Percentiles rank a stretch among this genome's conserved stretches.
Conservation (phyloP, 2,329 filamentous ascomycete genomes). For the Chaetothyriales sp. region DNA sequence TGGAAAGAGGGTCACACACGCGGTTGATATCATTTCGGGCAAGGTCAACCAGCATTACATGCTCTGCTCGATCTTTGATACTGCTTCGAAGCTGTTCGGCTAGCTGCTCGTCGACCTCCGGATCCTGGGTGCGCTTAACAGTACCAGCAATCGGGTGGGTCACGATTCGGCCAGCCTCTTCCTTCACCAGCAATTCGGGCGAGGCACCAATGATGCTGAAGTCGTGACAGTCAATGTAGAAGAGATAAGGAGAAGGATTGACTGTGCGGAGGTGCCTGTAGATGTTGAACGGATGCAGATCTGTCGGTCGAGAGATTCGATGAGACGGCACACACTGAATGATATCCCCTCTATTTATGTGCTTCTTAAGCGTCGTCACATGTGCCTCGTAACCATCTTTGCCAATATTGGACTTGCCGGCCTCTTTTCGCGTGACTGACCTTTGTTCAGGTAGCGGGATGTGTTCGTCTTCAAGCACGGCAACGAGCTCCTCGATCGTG, state of each 20-base stretch:
- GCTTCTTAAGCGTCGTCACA: constrained; percentile 70
- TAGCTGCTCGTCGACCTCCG: constrained; percentile 66
- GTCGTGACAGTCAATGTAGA: constrained; percentile 80
- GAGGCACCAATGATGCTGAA: constrained; percentile 94
- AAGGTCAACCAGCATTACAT: constrained; percentile 95
- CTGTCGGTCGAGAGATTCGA: constrained; percentile 75
- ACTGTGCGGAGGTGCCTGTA: constrained; percentile 93
- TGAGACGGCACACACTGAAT: constrained; percentile 96
- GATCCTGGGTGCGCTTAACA: constrained; percentile 67
- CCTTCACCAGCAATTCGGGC: constrained; percentile 86
- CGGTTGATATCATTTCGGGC: constrained; percentile 94
- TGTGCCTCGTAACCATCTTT: constrained; percentile 78
- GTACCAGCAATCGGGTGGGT: constrained; percentile 96
- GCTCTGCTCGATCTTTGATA: constrained; percentile 82
- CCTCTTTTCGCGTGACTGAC: constrained; percentile 55
- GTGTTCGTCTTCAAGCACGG: constrained; percentile 56
- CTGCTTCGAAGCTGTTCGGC: constrained; percentile 62
- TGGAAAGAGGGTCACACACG: constrained; percentile 78
- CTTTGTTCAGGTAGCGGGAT: constrained; percentile 63
- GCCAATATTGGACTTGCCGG: constrained; percentile 87
- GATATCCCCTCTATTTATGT: constrained; percentile 84
- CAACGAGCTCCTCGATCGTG: constrained; percentile 52
- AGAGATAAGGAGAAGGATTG: constrained; percentile 93
- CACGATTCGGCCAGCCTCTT: constrained; percentile 71
- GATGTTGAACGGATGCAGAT: constrained; percentile 91